phyloP scores from a whole-genome alignment of 345 rosid species.

The Trapa bicornis region DNA sequence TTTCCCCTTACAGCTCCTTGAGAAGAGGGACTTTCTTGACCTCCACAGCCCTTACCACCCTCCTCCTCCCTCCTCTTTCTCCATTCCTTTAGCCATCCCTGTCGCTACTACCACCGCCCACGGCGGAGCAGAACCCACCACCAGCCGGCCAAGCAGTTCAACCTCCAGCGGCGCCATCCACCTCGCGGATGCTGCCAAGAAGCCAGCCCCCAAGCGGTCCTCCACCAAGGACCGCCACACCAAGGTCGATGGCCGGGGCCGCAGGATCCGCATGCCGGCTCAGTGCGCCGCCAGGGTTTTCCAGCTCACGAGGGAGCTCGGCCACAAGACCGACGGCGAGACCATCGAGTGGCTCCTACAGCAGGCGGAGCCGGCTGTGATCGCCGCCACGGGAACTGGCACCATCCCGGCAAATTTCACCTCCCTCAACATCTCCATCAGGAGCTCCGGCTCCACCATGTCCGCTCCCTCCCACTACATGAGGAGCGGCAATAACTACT shows the following conservation, averaged over 20 bases:
- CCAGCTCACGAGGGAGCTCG: constrained; percentile 82
- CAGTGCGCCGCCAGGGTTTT: constrained; percentile 88
- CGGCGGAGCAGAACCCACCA: not conserved
- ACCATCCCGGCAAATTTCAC: constrained; percentile 88
- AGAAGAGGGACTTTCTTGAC: constrained; percentile 20
- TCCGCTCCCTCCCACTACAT: constrained; percentile 48
- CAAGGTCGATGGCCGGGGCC: constrained; percentile 92
- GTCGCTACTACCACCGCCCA: not conserved
- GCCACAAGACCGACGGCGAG: constrained; percentile 85
- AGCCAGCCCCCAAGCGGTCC: constrained; percentile 56
- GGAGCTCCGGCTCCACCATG: constrained; percentile 65
- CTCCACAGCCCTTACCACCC: constrained; percentile 10
- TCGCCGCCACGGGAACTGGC: constrained; percentile 91
- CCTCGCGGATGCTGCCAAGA: constrained; percentile 23
- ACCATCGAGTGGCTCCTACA: constrained; percentile 84
- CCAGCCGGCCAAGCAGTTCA: not conserved
- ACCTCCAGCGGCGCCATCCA: not conserved
- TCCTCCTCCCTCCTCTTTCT: constrained; percentile 15
- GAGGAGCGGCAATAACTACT: constrained; percentile 27
- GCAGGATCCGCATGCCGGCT: constrained; percentile 94
- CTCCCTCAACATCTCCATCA: constrained; percentile 76
- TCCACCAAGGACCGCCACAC: constrained; percentile 87
- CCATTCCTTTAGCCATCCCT: constrained; percentile 13
- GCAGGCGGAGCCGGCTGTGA: constrained; percentile 84
- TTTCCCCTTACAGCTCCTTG: constrained; percentile 74